Evolutionary conservation across 2,329 filamentous ascomycete species (phyloP).

Genomic region (Blastomyces percursus): DNA sequence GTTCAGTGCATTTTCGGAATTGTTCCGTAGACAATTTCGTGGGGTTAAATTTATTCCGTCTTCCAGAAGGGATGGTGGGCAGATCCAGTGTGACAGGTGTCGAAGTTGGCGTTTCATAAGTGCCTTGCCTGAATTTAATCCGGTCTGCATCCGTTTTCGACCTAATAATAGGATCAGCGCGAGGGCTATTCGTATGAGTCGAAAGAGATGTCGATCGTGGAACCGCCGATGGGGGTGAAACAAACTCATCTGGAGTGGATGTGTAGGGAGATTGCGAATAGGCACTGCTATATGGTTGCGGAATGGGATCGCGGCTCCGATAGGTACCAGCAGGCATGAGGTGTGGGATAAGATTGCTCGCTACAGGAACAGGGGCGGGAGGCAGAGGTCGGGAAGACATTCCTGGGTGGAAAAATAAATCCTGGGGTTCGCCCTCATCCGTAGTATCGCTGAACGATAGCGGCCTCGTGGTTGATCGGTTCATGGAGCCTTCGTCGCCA

Average conservation of each 20-base stretch:
- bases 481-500: slow-evolving; percentile 63
- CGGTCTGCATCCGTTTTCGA: slow-evolving; percentile 89
- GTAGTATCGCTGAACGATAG: slow-evolving; percentile 53
- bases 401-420: slow-evolving; percentile 89
- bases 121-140: slow-evolving; percentile 40
- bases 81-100: slow-evolving; percentile 59
- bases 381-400: slow-evolving; percentile 51
- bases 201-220: slow-evolving; percentile 72
- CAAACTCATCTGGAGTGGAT: slow-evolving; percentile 42
- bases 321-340: slow-evolving; percentile 51
- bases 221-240: slow-evolving; percentile 39
- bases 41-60: slow-evolving; percentile 74
- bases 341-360: slow-evolving; percentile 36
- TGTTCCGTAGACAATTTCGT: slow-evolving; percentile 70
- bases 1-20: slow-evolving; percentile 73
- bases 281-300: slow-evolving; percentile 23
- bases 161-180: slow-evolving; percentile 68
- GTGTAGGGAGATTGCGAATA: slow-evolving; percentile 29
- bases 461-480: slow-evolving; percentile 39
- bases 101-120: slow-evolving; percentile 15
- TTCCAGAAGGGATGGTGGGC: slow-evolving; percentile 67
- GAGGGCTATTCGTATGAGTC: slow-evolving; percentile 68
- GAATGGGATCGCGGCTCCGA: slow-evolving; percentile 38
- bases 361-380: slow-evolving; percentile 50
- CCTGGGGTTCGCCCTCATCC: slow-evolving; percentile 62